phyloP scores from a whole-genome alignment of 2,329 filamentous ascomycete genomes.

The Fusarium oligoseptatum region DNA sequence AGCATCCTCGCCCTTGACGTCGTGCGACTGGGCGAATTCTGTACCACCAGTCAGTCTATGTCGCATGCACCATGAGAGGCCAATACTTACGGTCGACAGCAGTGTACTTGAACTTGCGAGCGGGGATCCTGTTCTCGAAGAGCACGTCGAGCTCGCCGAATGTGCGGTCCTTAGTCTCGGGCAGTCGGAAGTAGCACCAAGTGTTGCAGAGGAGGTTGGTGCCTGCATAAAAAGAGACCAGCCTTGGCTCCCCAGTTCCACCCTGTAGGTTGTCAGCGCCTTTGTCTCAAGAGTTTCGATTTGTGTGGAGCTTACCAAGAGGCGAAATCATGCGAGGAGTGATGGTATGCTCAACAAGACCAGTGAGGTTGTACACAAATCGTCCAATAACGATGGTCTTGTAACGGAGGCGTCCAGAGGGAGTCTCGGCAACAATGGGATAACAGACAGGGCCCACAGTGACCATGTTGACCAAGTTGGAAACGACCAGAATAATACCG shows the following conservation, averaged over 20 bases:
- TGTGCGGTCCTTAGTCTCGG: conserved; percentile 47
- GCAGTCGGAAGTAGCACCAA: conserved; percentile 50
- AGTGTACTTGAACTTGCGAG: conserved; percentile 47
- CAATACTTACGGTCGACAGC: conserved; percentile 41
- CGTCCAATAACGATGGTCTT: conserved; percentile 61
- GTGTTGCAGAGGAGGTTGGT: conserved; percentile 53
- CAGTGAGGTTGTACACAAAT: conserved; percentile 57
- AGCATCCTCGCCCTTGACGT: conserved; percentile 4
- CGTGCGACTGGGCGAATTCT: conserved; percentile 20
- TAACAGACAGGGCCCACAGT: conserved; percentile 54
- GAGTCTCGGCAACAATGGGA: conserved; percentile 55
- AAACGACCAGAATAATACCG: conserved; percentile 47
- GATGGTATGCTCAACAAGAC: conserved; percentile 55
- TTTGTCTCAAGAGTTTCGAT: too few relatives aligned
- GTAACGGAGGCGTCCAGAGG: conserved; percentile 58
- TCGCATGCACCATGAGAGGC: rapidly evolving
- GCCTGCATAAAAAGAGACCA: conserved; percentile 52
- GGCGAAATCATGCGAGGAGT: conserved; percentile 51
- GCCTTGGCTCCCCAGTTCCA: conserved; percentile 54
- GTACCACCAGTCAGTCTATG: not conserved
- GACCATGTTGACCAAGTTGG: conserved; percentile 51
- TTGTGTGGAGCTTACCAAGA: conserved; percentile 7
- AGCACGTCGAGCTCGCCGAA: conserved; percentile 48
- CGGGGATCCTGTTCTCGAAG: conserved; percentile 41
- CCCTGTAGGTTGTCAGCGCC: not conserved